These are phyloP conservation scores for Theileria annulata DNA, from an alignment of 169 alveolate genomes.

Conservation along the genomic window DNA sequence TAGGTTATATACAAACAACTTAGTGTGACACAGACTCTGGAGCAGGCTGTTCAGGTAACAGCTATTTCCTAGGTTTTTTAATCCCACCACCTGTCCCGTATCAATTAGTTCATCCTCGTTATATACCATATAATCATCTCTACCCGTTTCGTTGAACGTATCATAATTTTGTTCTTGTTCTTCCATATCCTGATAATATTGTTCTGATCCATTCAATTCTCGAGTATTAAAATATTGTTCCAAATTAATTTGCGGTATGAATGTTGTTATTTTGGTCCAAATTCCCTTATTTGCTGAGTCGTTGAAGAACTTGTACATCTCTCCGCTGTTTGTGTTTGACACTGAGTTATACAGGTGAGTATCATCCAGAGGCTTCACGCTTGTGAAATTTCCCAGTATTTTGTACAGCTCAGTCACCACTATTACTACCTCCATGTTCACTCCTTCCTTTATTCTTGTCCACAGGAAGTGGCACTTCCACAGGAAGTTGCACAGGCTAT, in stretches of 20 bases:
- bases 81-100: conserved; percentile 65
- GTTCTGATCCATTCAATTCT: background rate
- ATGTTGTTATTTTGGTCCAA: conserved; percentile 8
- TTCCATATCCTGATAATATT: background rate
- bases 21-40: conserved; percentile 92
- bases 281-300: background rate
- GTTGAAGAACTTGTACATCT: conserved; percentile 13
- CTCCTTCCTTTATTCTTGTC: conserved; percentile 61
- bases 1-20: conserved; percentile 63
- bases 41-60: conserved; percentile 94
- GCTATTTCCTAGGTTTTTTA: conserved; percentile 91
- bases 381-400: conserved; percentile 17
- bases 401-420: conserved; percentile 56
- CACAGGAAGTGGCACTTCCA: conserved; percentile 68
- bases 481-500: conserved; percentile 53
- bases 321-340: background rate
- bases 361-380: conserved; percentile 9
- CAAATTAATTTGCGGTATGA: conserved; percentile 12
- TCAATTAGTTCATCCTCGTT: background rate
- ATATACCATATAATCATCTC: conserved; percentile 3
- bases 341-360: background rate
- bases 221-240: background rate
- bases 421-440: conserved; percentile 24
- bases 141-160: background rate
- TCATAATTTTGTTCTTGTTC: background rate